Conservation (phyloP, 2,329 filamentous ascomycete genomes). For the Clonostachys rhizophaga region DNA sequence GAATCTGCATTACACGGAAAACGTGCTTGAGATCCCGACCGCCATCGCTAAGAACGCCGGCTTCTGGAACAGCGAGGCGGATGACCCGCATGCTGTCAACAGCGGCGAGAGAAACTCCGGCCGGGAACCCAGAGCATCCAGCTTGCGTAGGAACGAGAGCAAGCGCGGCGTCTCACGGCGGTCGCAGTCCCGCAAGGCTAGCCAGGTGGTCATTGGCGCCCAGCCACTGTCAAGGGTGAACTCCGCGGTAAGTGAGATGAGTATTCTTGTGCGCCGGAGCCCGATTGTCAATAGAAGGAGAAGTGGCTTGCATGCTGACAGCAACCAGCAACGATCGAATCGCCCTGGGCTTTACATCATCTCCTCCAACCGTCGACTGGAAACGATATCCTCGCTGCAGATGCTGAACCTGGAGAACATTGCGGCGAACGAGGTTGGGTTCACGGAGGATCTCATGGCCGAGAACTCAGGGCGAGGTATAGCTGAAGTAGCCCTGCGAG, state of each 20-base stretch:
- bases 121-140: constrained; percentile 43
- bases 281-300: constrained; percentile 7
- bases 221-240: constrained; percentile 42
- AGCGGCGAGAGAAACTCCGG: constrained; percentile 39
- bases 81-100: constrained; percentile 34
- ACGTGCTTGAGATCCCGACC: constrained; percentile 68
- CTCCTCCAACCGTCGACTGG: constrained; percentile 51
- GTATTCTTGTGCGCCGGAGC: background rate
- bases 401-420: constrained; percentile 93
- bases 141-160: constrained; percentile 45
- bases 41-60: constrained; percentile 36
- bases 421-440: constrained; percentile 78
- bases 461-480: constrained; percentile 89
- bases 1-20: constrained; percentile 88
- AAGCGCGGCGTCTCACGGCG: constrained; percentile 42
- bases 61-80: constrained; percentile 73
- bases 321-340: constrained; percentile 24
- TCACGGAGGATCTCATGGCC: constrained; percentile 85
- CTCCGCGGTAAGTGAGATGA: constrained; percentile 30
- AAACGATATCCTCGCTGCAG: constrained; percentile 68
- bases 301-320: constrained; percentile 16
- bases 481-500: constrained; percentile 72
- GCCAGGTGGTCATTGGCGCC: constrained; percentile 20
- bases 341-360: constrained; percentile 47
- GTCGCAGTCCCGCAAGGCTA: constrained; percentile 55